These are phyloP conservation scores for Amanita fuliginea DNA, from an alignment of 768 basidiomycete genomes.

Conservation along the genomic window DNA sequence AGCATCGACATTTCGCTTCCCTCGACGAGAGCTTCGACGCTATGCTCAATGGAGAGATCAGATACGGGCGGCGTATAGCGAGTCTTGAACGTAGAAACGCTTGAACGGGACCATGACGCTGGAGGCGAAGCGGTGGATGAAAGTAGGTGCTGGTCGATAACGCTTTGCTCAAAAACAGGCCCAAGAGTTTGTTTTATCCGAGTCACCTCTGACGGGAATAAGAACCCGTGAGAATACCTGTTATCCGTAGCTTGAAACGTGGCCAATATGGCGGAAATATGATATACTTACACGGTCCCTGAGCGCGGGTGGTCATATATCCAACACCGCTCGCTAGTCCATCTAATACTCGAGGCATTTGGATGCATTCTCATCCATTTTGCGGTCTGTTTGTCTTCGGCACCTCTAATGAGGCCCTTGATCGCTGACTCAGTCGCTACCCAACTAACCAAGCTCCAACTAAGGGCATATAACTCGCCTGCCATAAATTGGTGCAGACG, in stretches of 20 bases:
- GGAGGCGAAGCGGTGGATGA: slow-evolving; percentile 28
- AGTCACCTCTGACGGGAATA: slow-evolving; percentile 82
- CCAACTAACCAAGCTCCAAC: slow-evolving; percentile 83
- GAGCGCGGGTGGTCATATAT: slow-evolving; percentile 96
- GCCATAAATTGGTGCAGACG: slow-evolving; percentile 88
- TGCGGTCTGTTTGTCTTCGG: slow-evolving; percentile 89
- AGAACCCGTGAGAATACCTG: slow-evolving; percentile 89
- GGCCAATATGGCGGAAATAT: slow-evolving; percentile 2
- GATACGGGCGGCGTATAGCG: slow-evolving; percentile 61
- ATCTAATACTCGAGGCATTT: slow-evolving; percentile 64
- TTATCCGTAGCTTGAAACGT: slow-evolving; percentile 6
- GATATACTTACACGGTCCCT: slow-evolving; percentile 67
- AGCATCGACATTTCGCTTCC: slow-evolving; percentile 76
- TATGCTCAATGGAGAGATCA: slow-evolving; percentile 54
- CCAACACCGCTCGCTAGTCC: slow-evolving; percentile 92
- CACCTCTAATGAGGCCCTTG: slow-evolving; percentile 58
- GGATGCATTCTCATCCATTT: slow-evolving; percentile 91
- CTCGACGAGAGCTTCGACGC: slow-evolving; percentile 88
- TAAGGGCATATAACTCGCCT: slow-evolving; percentile 86
- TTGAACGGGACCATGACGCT: slow-evolving; percentile 66
- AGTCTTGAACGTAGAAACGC: slow-evolving; percentile 75
- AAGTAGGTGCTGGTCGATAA: slow-evolving; percentile 22
- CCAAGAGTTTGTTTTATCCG: slow-evolving; percentile 51
- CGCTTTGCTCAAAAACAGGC: slow-evolving; percentile 35
- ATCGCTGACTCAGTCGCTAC: slow-evolving; percentile 65